phyloP scores from a whole-genome alignment of 176 grass and related monocot genomes.

The Coix lacrymajobi region DNA sequence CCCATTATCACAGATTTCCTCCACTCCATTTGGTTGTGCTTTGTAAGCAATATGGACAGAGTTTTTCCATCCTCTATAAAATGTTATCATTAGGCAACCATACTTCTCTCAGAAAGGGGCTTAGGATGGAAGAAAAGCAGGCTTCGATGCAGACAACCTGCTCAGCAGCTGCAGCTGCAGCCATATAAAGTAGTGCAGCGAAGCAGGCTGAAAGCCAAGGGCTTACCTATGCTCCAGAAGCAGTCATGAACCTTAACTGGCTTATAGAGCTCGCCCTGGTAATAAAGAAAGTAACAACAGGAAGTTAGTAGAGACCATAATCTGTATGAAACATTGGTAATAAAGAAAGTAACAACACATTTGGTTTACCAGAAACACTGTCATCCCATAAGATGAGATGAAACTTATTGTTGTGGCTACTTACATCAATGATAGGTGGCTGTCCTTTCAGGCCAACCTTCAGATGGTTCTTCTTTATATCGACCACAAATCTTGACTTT shows the following conservation, averaged over 20 bases:
- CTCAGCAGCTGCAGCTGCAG: neutral
- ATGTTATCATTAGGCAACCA: neutral
- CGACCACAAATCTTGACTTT: conserved; percentile 81
- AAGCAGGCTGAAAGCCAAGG: neutral
- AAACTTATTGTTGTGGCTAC: neutral
- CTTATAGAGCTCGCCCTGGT: conserved; percentile 75
- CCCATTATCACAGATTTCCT: conserved; percentile 80
- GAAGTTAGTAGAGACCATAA: neutral
- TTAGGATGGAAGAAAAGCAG: neutral
- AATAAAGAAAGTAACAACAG: neutral
- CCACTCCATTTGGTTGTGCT: conserved; percentile 98
- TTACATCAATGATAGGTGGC: conserved; percentile 82
- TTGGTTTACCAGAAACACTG: neutral
- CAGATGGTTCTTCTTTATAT: conserved; percentile 86
- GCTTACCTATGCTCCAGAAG: conserved; percentile 90
- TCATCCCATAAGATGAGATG: neutral
- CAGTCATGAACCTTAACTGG: conserved; percentile 79
- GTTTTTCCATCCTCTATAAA: conserved; percentile 74
- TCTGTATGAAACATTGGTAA: too few relatives aligned
- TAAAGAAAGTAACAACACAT: too few relatives aligned
- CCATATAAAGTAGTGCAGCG: neutral
- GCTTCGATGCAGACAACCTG: too few relatives aligned
- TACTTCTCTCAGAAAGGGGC: neutral
- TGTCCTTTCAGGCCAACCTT: conserved; percentile 91
- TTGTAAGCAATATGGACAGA: conserved; percentile 69